Conservation (phyloP, 441 rosid genomes). For the Theobroma grandiflorum region DNA sequence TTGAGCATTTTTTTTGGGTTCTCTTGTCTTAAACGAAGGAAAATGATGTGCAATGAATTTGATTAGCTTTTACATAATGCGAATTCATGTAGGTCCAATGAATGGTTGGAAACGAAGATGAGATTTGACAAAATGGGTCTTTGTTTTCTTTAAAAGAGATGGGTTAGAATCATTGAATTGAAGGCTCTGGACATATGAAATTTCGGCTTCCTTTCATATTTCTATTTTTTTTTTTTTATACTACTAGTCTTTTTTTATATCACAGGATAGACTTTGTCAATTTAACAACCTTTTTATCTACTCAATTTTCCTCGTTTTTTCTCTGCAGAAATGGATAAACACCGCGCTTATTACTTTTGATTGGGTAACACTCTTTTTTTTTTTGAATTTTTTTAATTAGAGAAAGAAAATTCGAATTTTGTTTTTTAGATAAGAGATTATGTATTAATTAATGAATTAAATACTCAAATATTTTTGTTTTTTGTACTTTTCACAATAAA, state of each 20-base stretch:
- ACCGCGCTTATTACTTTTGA: too few relatives aligned
- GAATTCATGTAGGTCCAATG: constrained; percentile 20
- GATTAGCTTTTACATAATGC: background rate
- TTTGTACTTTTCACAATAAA: too few relatives aligned
- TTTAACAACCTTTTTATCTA: background rate
- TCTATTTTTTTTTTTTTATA: background rate
- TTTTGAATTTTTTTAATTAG: too few relatives aligned
- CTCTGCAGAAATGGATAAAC: background rate
- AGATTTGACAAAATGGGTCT: background rate
- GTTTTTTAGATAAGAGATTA: too few relatives aligned
- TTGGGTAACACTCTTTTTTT: too few relatives aligned
- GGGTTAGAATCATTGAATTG: constrained; percentile 31
- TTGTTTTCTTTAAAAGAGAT: too few relatives aligned
- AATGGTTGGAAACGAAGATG: background rate
- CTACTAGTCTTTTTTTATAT: background rate
- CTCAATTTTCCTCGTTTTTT: background rate
- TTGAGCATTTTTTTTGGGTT: background rate
- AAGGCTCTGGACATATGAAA: background rate
- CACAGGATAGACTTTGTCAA: background rate
- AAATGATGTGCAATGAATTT: constrained; percentile 16
- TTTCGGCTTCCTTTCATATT: background rate
- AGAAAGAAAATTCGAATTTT: too few relatives aligned
- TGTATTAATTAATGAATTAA: too few relatives aligned
- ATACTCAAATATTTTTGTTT: too few relatives aligned
- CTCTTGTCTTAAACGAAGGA: background rate